Conservation (phyloP, 345 rosid species). For the Boechera stricta region DNA sequence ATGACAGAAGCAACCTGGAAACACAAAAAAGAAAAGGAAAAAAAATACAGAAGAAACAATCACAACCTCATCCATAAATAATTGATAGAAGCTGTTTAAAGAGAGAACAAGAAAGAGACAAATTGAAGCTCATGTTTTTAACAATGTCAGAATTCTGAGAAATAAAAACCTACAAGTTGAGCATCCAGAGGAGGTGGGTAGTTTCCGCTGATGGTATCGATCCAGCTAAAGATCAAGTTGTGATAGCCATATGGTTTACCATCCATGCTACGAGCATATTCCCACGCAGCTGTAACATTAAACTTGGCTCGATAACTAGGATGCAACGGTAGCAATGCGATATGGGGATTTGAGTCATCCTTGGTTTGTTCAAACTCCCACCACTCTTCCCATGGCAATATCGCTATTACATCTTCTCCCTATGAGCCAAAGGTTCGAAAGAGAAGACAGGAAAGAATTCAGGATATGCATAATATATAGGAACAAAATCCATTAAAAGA, state of each 20-base stretch:
- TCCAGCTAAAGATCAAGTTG: conserved; percentile 99
- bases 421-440: conserved; percentile 37
- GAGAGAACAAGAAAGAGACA: conserved; percentile 3
- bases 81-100: not conserved
- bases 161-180: conserved; percentile 65
- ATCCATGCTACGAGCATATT: conserved; percentile 87
- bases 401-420: conserved; percentile 90
- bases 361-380: conserved; percentile 94
- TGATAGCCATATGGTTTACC: conserved; percentile 95
- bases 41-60: conserved; percentile 9
- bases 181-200: conserved; percentile 98
- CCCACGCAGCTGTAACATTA: conserved; percentile 97
- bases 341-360: conserved; percentile 92
- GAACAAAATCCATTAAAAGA: not conserved
- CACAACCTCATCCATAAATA: conserved; percentile 10
- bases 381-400: conserved; percentile 98
- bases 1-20: conserved; percentile 92
- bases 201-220: conserved; percentile 81
- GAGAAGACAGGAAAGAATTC: not conserved
- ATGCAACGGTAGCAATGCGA: conserved; percentile 91
- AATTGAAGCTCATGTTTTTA: not conserved
- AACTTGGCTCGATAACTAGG: conserved; percentile 86
- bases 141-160: conserved; percentile 4
- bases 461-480: conserved; percentile 1
- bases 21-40: conserved; percentile 20